phyloP scores from a whole-genome alignment of 164 flowering plant genomes.

The Tinospora cordifolia region DNA sequence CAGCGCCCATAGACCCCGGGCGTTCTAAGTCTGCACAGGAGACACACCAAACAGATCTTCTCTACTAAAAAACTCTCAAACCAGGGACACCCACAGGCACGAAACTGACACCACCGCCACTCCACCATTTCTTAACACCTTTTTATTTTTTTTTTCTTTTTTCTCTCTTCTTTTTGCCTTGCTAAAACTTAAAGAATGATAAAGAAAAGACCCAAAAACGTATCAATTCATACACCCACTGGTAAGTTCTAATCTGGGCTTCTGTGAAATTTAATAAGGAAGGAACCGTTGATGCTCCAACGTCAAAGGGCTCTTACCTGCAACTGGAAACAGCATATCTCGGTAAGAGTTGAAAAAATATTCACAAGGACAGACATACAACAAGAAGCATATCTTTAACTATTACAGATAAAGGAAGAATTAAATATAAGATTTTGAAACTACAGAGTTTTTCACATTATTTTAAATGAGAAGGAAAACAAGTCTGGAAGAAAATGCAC shows the following conservation, averaged over 20 bases:
- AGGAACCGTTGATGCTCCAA: conserved; percentile 35
- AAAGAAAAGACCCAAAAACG: conserved; percentile 19
- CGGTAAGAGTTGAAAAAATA: conserved; percentile 50
- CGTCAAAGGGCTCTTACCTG: conserved; percentile 28
- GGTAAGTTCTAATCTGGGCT: conserved; percentile 43
- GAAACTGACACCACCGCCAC: conserved; percentile 45
- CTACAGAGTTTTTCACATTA: background rate
- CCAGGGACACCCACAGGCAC: conserved; percentile 47
- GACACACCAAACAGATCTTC: conserved; percentile 56
- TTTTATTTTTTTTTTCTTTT: conserved; percentile 23
- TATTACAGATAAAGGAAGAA: conserved; percentile 23
- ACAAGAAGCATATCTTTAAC: conserved; percentile 27
- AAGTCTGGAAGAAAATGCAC: background rate
- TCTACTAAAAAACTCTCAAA: conserved; percentile 39
- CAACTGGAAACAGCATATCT: conserved; percentile 77
- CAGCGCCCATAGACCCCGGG: conserved; percentile 76
- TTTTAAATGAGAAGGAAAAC: background rate
- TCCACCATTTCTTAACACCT: conserved; percentile 46
- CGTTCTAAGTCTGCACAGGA: conserved; percentile 49
- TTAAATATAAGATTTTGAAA: conserved; percentile 30
- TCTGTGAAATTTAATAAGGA: background rate
- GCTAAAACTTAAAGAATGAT: conserved; percentile 5
- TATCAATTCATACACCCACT: conserved; percentile 9
- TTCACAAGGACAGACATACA: conserved; percentile 71
- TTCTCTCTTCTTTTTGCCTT: conserved; percentile 15